Percentiles rank a stretch among this genome's conserved stretches.
These are phyloP conservation scores for Lactarius hatsudake DNA, from an alignment of 768 basidiomycete genomes.

Conservation along the genomic window DNA sequence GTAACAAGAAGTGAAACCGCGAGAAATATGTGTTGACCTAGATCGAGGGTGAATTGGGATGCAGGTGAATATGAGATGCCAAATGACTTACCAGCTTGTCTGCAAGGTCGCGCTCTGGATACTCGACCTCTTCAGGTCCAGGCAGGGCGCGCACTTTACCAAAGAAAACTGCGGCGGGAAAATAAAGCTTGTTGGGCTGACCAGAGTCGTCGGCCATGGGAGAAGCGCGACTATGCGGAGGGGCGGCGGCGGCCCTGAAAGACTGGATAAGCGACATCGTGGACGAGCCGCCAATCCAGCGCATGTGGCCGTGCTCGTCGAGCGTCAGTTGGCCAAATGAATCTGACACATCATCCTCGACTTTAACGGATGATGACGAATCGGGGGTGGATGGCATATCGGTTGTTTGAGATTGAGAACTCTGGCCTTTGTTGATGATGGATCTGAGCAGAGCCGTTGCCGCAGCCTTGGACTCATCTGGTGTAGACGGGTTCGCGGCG, in stretches of 20 bases:
- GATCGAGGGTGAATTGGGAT: conserved; percentile 30
- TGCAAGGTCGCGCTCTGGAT: conserved; percentile 78
- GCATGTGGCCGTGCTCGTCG: conserved; percentile 86
- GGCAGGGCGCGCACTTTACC: conserved; percentile 83
- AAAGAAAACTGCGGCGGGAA: conserved; percentile 84
- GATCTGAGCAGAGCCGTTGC: conserved; percentile 30
- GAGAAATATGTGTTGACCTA: conserved; percentile 87
- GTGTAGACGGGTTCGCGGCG: conserved; percentile 21
- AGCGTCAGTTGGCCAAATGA: conserved; percentile 85
- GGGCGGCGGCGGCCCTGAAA: conserved; percentile 72
- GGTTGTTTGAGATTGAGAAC: conserved; percentile 18
- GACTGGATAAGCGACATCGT: conserved; percentile 92
- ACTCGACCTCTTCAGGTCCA: conserved; percentile 82
- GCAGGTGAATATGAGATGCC: conserved; percentile 1
- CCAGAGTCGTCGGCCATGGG: conserved; percentile 83
- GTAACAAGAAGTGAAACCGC: conserved; percentile 84
- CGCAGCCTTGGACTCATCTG: conserved; percentile 15
- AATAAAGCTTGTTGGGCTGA: conserved; percentile 82
- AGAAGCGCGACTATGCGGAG: conserved; percentile 72
- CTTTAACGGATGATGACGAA: conserved; percentile 48
- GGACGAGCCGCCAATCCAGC: conserved; percentile 90
- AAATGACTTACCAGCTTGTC: conserved; percentile 70
- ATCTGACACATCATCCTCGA: conserved; percentile 77
- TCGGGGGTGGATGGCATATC: conserved; percentile 34
- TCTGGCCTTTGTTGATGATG: conserved; percentile 29